Conservation (phyloP, 768 basidiomycete species). For the Auricularia sp. region DNA sequence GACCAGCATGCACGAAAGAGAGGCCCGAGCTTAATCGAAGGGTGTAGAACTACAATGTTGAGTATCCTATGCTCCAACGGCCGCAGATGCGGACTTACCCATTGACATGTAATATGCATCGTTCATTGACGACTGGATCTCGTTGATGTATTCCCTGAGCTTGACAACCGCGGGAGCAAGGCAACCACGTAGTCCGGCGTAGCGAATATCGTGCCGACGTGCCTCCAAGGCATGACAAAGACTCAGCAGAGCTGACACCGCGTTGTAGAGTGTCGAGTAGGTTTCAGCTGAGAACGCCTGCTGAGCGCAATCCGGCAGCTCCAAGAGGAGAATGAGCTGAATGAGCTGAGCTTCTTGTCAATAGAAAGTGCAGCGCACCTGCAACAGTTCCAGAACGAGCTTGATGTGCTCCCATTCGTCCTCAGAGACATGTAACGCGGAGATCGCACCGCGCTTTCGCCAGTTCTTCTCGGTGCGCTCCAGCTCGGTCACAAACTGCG, state of each 20-base stretch:
- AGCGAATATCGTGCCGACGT: background rate
- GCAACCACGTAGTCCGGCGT: background rate
- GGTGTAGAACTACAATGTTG: background rate
- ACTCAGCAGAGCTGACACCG: background rate
- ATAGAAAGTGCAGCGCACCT: constrained; percentile 5
- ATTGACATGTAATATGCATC: background rate
- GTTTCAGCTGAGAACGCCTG: constrained; percentile 1
- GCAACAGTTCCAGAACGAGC: constrained; percentile 13
- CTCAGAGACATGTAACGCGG: constrained; percentile 9
- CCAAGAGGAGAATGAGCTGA: too few species aligned
- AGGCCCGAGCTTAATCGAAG: background rate
- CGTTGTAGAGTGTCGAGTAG: background rate
- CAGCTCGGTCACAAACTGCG: background rate
- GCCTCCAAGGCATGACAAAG: background rate
- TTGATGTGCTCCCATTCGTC: constrained; percentile 18
- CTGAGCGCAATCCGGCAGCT: background rate
- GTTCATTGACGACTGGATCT: background rate
- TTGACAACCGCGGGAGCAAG: background rate
- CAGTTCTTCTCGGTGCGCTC: background rate
- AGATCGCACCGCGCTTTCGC: constrained; percentile 9
- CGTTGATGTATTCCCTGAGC: background rate
- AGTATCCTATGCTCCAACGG: background rate
- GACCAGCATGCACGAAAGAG: background rate
- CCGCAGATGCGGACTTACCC: background rate
- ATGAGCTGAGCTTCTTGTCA: too few species aligned